A percentile compares a stretch with the other conserved stretches of the same genome.
Conservation (phyloP, 441 rosid species). For the Croton setiger region DNA sequence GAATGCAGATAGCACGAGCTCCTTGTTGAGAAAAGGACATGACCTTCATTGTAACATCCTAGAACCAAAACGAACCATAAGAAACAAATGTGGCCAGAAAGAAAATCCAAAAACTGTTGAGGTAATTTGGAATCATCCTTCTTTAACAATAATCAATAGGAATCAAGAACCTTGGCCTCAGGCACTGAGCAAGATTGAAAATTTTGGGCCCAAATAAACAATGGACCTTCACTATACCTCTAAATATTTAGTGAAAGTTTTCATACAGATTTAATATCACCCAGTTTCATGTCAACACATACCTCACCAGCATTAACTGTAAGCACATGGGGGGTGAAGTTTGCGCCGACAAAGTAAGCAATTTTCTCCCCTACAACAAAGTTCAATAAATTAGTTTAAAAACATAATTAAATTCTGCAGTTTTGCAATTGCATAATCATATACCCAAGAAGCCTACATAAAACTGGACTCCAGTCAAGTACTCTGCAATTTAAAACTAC, state of each 20-base stretch:
- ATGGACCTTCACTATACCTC: background rate
- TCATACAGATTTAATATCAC: background rate
- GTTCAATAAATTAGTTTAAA: constrained; percentile 21
- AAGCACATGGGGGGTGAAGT: constrained; percentile 82
- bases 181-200: background rate
- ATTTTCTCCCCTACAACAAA: constrained; percentile 47
- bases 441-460: constrained; percentile 4
- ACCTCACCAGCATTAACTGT: constrained; percentile 96
- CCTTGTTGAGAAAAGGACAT: constrained; percentile 94
- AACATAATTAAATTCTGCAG: background rate
- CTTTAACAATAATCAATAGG: background rate
- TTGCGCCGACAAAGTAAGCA: constrained; percentile 56
- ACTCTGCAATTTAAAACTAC: no score
- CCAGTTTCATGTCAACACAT: constrained; percentile 20
- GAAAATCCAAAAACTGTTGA: constrained; percentile 6
- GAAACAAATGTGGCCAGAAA: background rate
- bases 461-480: background rate
- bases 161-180: background rate
- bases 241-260: background rate
- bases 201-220: background rate
- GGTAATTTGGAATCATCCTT: background rate
- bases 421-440: constrained; percentile 5
- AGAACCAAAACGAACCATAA: constrained; percentile 17
- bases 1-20: constrained; percentile 84
- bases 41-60: constrained; percentile 94